Evolutionary conservation across 148 eudicot genomes (phyloP).

Genomic region (Drosera capensis): DNA sequence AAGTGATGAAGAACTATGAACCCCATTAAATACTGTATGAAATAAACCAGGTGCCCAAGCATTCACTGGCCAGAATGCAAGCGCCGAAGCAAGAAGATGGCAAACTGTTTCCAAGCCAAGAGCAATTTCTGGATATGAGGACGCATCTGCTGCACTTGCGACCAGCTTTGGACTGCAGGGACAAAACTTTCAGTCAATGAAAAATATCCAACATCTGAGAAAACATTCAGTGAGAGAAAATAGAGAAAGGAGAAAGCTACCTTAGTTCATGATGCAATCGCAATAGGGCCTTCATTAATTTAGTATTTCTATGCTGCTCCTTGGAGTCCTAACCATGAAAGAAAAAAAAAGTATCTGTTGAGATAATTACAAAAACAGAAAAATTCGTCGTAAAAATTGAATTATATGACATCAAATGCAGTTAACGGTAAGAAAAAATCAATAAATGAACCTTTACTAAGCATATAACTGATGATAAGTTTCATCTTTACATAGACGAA

Average conservation of each 20-base stretch:
- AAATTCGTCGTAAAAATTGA: too few species aligned
- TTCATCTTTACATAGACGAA: too few species aligned
- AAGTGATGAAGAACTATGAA: conserved; percentile 67
- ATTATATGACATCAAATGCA: too few species aligned
- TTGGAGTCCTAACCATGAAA: conserved; percentile 44
- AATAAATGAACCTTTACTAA: too few species aligned
- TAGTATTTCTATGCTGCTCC: conserved; percentile 90
- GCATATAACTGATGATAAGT: too few species aligned
- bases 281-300: conserved; percentile 72
- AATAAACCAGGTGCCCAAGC: conserved; percentile 96
- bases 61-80: conserved; percentile 89
- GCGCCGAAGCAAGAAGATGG: conserved; percentile 85
- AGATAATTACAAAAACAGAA: too few species aligned
- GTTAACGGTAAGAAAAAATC: too few species aligned
- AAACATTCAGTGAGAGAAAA: background rate
- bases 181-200: conserved; percentile 3
- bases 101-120: conserved; percentile 78
- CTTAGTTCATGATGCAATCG: conserved; percentile 87
- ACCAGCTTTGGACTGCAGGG: conserved; percentile 86
- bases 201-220: background rate
- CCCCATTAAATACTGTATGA: conserved; percentile 73
- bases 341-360: background rate
- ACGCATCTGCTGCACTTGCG: conserved; percentile 60
- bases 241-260: conserved; percentile 15
- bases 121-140: conserved; percentile 63